phyloP scores from a whole-genome alignment of 805 yeast species.

The Wickerhamomyces canadensis region DNA sequence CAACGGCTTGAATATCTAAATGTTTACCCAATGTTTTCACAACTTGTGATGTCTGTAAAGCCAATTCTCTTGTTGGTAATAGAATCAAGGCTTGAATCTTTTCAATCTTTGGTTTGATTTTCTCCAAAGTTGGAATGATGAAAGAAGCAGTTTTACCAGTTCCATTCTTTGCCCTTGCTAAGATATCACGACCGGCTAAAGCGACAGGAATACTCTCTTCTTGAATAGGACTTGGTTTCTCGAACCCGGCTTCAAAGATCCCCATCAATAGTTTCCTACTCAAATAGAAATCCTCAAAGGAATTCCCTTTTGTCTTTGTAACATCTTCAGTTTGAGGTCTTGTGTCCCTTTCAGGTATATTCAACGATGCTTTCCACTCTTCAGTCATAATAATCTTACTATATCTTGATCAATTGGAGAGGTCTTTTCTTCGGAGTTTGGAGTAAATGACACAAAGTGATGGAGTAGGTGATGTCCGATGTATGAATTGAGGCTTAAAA shows the following conservation, averaged over 20 bases:
- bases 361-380: constrained; percentile 72
- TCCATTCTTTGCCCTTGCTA: constrained; percentile 97
- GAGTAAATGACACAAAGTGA: too few species aligned
- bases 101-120: constrained; percentile 74
- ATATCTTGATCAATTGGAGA: neutral
- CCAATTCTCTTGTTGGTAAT: constrained; percentile 97
- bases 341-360: constrained; percentile 78
- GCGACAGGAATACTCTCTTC: constrained; percentile 97
- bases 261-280: constrained; percentile 96
- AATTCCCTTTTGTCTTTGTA: constrained; percentile 79
- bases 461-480: too few species aligned
- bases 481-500: too few species aligned
- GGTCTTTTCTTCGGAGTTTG: too few species aligned
- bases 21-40: constrained; percentile 95
- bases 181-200: constrained; percentile 87
- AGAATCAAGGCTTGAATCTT: constrained; percentile 88
- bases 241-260: constrained; percentile 97
- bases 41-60: constrained; percentile 95
- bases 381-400: constrained; percentile 29
- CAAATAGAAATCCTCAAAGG: constrained; percentile 87
- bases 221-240: constrained; percentile 96
- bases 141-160: constrained; percentile 99
- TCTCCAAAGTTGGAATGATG: constrained; percentile 88
- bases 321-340: constrained; percentile 98
- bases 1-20: constrained; percentile 90